These are phyloP conservation scores for Carpinus fangiana DNA, from an alignment of 306 rosid species.

Conservation along the genomic window DNA sequence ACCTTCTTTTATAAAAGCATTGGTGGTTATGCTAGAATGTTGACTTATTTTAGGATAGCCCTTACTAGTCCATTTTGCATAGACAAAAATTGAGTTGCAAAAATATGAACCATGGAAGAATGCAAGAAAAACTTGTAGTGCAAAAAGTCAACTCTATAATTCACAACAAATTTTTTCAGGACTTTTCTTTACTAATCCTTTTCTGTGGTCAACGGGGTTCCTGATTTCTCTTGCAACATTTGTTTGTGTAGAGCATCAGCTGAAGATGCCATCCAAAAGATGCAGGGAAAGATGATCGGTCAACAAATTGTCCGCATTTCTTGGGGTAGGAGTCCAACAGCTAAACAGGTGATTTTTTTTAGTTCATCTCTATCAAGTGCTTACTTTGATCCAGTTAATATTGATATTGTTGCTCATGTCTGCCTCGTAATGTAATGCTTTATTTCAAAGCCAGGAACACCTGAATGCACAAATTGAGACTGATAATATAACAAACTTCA, in stretches of 20 bases:
- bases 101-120: background rate
- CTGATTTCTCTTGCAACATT: conserved; percentile 21
- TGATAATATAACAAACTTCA: background rate
- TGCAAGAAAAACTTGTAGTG: background rate
- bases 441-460: background rate
- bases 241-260: conserved; percentile 63
- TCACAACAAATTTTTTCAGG: background rate
- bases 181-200: background rate
- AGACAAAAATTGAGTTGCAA: conserved; percentile 9
- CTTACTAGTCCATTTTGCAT: background rate
- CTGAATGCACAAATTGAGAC: background rate
- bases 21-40: background rate
- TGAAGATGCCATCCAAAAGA: conserved; percentile 84
- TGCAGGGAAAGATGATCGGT: conserved; percentile 87
- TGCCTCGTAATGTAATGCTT: background rate
- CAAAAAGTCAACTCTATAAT: background rate
- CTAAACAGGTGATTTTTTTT: conserved; percentile 69
- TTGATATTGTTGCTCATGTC: background rate
- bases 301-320: conserved; percentile 78
- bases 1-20: background rate
- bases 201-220: conserved; percentile 16
- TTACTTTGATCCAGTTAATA: conserved; percentile 1
- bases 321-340: conserved; percentile 74
- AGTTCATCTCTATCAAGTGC: conserved; percentile 5
- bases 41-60: background rate